Percentiles rank a stretch among this genome's conserved stretches.
Evolutionary conservation across 352 stramenopile genomes (phyloP).

Genomic region (Phytophthora syringae): DNA sequence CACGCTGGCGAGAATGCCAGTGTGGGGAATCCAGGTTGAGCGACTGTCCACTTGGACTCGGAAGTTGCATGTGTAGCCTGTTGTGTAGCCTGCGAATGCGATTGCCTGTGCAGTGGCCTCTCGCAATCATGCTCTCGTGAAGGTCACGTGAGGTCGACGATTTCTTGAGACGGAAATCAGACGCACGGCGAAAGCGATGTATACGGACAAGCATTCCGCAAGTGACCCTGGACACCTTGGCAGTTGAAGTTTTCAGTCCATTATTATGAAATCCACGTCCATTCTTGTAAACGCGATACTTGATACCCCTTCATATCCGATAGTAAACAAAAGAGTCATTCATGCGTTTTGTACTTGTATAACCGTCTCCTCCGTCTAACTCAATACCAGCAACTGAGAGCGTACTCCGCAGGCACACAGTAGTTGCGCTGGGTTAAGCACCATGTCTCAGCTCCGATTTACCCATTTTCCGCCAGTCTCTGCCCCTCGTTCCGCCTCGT

Average conservation of each 20-base stretch:
- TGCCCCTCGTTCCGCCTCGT: background rate
- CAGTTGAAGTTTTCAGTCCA: background rate
- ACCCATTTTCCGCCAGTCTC: conserved; percentile 2
- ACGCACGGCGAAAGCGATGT: conserved; percentile 16
- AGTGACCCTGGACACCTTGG: too few relatives aligned
- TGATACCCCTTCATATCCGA: background rate
- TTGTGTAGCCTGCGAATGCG: background rate
- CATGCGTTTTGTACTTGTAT: too few relatives aligned
- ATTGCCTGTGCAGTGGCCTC: background rate
- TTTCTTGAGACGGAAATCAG: conserved; percentile 34
- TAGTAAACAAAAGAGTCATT: too few relatives aligned
- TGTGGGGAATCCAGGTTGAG: conserved; percentile 7
- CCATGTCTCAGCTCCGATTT: background rate
- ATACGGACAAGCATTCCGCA: background rate
- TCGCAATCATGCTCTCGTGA: conserved; percentile 6
- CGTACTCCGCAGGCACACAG: too few relatives aligned
- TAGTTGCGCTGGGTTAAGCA: background rate
- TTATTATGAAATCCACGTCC: background rate
- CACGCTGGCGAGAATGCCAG: too few relatives aligned
- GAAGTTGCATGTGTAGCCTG: too few relatives aligned
- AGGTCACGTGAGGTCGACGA: conserved; percentile 13
- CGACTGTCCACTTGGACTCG: background rate
- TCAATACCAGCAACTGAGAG: background rate
- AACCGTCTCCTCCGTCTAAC: background rate
- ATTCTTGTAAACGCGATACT: background rate